Evolutionary conservation across 1,139 yeast species (phyloP).

Genomic region (Protomyces arabidopsidicola): DNA sequence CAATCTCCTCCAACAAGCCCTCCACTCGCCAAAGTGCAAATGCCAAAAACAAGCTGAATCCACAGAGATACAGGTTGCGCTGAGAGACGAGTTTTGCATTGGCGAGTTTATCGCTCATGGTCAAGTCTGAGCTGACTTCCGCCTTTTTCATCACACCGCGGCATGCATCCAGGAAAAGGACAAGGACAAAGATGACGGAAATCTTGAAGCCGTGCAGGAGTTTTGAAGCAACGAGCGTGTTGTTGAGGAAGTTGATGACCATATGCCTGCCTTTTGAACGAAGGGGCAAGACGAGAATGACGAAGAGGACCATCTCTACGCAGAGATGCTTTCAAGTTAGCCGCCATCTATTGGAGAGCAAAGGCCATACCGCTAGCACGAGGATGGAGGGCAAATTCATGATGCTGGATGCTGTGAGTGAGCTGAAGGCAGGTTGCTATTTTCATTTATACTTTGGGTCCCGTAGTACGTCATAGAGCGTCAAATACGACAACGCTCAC

Average conservation of each 20-base stretch:
- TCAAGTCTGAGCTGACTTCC: slow-evolving; percentile 17
- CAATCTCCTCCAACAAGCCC: neutral
- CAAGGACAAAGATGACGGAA: slow-evolving; percentile 16
- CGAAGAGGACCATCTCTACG: slow-evolving; percentile 5
- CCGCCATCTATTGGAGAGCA: neutral
- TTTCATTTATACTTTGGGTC: neutral
- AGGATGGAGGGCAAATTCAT: slow-evolving; percentile 22
- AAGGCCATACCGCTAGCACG: slow-evolving; percentile 8
- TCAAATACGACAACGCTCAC: neutral
- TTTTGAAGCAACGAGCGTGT: slow-evolving; percentile 20
- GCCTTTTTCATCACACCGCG: slow-evolving; percentile 18
- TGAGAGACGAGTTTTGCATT: slow-evolving; percentile 17
- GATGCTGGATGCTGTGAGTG: neutral
- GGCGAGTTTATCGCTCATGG: slow-evolving; percentile 20
- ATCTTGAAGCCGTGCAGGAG: slow-evolving; percentile 23
- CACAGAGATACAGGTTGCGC: slow-evolving; percentile 21
- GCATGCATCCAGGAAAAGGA: slow-evolving; percentile 17
- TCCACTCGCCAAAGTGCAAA: slow-evolving; percentile 1
- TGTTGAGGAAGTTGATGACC: slow-evolving; percentile 16
- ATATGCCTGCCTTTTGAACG: slow-evolving; percentile 12
- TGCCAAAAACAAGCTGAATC: slow-evolving; percentile 21
- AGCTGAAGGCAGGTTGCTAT: neutral
- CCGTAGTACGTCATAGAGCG: neutral
- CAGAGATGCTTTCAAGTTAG: neutral
- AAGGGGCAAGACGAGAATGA: slow-evolving; percentile 20